Evolutionary conservation across 108 stramenopile species (phyloP).

Genomic region (Nitzschia putrida): DNA sequence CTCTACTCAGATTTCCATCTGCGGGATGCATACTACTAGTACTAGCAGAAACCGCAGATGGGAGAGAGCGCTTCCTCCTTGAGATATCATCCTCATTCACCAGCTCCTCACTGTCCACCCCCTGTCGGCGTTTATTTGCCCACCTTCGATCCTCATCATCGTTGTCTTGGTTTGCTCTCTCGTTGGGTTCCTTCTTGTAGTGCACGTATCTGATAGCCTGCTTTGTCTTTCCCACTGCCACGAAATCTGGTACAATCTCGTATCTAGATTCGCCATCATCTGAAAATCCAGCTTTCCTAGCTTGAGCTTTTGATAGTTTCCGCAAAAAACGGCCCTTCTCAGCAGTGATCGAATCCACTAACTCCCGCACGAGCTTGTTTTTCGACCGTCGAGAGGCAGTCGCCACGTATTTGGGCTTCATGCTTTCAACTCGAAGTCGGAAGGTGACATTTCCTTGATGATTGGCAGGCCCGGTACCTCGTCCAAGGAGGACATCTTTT

Average conservation of each 20-base stretch:
- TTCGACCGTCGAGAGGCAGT: conserved; percentile 43
- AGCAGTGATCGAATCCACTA: conserved; percentile 31
- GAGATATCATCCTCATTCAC: not conserved
- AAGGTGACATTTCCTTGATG: conserved; percentile 34
- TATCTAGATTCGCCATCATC: conserved; percentile 7
- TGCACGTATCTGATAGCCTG: conserved; percentile 32
- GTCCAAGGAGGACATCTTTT: conserved; percentile 34
- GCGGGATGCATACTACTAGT: no score
- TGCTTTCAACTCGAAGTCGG: conserved; percentile 19
- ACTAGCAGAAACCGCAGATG: not conserved
- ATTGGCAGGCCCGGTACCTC: conserved; percentile 32
- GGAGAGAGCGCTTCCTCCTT: not conserved
- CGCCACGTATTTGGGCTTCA: conserved; percentile 33
- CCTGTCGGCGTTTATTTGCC: not conserved
- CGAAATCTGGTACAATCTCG: conserved; percentile 19
- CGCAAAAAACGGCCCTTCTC: conserved; percentile 56
- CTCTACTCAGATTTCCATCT: no score
- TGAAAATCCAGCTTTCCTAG: not conserved
- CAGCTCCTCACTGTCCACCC: not conserved
- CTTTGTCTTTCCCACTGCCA: conserved; percentile 29
- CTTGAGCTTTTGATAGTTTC: conserved; percentile 33
- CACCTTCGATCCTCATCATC: not conserved
- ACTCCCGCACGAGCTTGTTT: conserved; percentile 35
- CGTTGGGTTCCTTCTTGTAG: conserved; percentile 40
- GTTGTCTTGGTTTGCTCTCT: not conserved